These are phyloP conservation scores for Mortierella sp. DNA, from an alignment of 371 early-diverging fungal genomes.

Conservation along the genomic window DNA sequence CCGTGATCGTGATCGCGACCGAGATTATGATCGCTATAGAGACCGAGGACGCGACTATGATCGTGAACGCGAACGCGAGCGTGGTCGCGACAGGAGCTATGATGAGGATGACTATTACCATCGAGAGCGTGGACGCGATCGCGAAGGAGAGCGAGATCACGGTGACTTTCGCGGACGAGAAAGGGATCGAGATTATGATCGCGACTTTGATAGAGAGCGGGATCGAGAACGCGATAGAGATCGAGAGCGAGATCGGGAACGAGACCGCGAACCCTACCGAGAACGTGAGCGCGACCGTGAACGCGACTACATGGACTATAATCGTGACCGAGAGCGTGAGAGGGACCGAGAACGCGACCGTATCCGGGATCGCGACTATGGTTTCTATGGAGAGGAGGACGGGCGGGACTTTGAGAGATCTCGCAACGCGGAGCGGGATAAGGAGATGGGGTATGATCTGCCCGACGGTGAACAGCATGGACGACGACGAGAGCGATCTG, in stretches of 20 bases:
- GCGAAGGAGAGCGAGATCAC: slow-evolving; percentile 20
- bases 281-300: slow-evolving; percentile 18
- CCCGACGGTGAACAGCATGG: slow-evolving; percentile 1
- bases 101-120: slow-evolving; percentile 29
- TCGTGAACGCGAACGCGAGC: slow-evolving; percentile 32
- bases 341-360: neutral
- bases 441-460: neutral
- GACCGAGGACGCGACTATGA: slow-evolving; percentile 34
- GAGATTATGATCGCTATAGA: slow-evolving; percentile 28
- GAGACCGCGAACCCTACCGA: slow-evolving; percentile 11
- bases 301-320: slow-evolving; percentile 1
- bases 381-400: neutral
- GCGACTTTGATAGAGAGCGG: slow-evolving; percentile 25
- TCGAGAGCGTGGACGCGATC: slow-evolving; percentile 27
- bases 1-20: slow-evolving; percentile 30
- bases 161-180: slow-evolving; percentile 20
- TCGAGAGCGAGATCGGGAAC: slow-evolving; percentile 8
- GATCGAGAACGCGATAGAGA: slow-evolving; percentile 24
- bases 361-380: slow-evolving; percentile 6
- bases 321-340: slow-evolving; percentile 17
- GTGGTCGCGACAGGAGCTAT: slow-evolving; percentile 33
- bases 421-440: slow-evolving; percentile 8
- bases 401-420: slow-evolving; percentile 3
- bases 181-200: slow-evolving; percentile 24
- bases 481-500: slow-evolving; percentile 20